Conservation (phyloP, 805 yeast genomes). For the Myxozyma neotropica region DNA sequence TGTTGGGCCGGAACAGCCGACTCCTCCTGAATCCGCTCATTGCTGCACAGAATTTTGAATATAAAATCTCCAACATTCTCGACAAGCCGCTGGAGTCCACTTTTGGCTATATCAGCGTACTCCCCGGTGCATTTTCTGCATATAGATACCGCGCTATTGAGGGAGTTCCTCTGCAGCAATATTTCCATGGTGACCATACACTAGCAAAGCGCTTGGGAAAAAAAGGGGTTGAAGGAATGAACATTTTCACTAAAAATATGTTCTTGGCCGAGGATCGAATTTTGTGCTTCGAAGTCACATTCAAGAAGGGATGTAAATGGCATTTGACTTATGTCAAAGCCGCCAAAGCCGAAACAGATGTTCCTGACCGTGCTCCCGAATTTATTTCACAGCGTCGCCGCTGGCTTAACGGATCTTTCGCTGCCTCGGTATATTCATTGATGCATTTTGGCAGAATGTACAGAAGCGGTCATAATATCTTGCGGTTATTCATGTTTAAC, state of each 20-base stretch:
- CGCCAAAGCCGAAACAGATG: conserved; percentile 70
- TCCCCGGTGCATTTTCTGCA: conserved; percentile 72
- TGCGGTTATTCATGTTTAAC: conserved; percentile 55
- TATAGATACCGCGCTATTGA: conserved; percentile 61
- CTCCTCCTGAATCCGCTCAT: conserved; percentile 79
- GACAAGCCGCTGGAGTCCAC: conserved; percentile 68
- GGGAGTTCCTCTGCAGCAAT: conserved; percentile 67
- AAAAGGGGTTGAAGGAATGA: conserved; percentile 60
- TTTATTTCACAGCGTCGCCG: conserved; percentile 66
- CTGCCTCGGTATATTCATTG: conserved; percentile 61
- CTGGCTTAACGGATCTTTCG: conserved; percentile 72
- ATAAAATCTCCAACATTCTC: conserved; percentile 63
- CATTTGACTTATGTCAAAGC: conserved; percentile 63
- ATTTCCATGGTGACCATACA: conserved; percentile 67
- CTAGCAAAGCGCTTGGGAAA: conserved; percentile 51
- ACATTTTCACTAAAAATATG: conserved; percentile 68
- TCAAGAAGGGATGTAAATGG: conserved; percentile 61
- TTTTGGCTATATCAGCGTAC: conserved; percentile 65
- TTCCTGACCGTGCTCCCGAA: conserved; percentile 63
- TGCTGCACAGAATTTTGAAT: conserved; percentile 67
- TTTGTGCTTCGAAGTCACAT: conserved; percentile 64
- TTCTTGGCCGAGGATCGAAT: conserved; percentile 71
- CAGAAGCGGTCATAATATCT: conserved; percentile 55
- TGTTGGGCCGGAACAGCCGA: conserved; percentile 63
- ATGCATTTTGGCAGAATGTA: conserved; percentile 60